These are phyloP conservation scores for Hanseniaspora singularis DNA, from an alignment of 805 yeast genomes.

Conservation along the genomic window DNA sequence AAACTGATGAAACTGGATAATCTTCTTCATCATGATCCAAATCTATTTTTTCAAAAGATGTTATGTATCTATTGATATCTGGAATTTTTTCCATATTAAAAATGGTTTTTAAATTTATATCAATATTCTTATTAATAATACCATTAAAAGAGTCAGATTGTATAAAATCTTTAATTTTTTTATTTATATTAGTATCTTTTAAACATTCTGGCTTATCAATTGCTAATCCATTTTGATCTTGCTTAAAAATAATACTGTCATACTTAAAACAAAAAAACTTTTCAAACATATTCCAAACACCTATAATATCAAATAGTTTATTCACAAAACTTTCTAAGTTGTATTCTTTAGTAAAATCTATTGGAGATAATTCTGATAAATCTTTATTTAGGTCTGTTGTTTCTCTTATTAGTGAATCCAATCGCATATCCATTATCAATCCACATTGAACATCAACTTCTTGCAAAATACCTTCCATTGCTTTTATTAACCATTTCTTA, in stretches of 20 bases:
- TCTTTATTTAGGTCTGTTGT: slow-evolving; percentile 1
- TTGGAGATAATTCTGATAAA: slow-evolving; percentile 17
- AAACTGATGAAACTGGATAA: slow-evolving; percentile 64
- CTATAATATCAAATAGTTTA: slow-evolving; percentile 66
- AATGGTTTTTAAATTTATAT: slow-evolving; percentile 37
- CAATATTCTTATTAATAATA: slow-evolving; percentile 29
- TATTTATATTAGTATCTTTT: slow-evolving; percentile 21
- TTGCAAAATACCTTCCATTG: slow-evolving; percentile 61
- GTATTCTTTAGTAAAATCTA: slow-evolving; percentile 18
- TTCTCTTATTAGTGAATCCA: slow-evolving; percentile 37
- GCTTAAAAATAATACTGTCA: slow-evolving; percentile 33
- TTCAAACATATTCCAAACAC: slow-evolving; percentile 74
- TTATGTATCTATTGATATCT: slow-evolving; percentile 32
- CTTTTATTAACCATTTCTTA: slow-evolving; percentile 43
- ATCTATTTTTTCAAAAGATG: slow-evolving; percentile 16
- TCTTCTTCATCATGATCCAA: slow-evolving; percentile 21
- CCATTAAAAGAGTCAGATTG: slow-evolving; percentile 47
- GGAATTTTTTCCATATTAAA: slow-evolving; percentile 71
- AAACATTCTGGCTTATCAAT: slow-evolving; percentile 23
- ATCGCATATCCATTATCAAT: slow-evolving; percentile 71
- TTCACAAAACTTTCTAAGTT: slow-evolving; percentile 34
- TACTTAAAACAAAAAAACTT: slow-evolving; percentile 62
- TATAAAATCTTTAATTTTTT: slow-evolving; percentile 18
- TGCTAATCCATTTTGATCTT: slow-evolving; percentile 10
- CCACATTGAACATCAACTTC: slow-evolving; percentile 94